These are phyloP conservation scores for Aspergillus ellipticus DNA, from an alignment of 495 filamentous ascomycete species.

Conservation along the genomic window DNA sequence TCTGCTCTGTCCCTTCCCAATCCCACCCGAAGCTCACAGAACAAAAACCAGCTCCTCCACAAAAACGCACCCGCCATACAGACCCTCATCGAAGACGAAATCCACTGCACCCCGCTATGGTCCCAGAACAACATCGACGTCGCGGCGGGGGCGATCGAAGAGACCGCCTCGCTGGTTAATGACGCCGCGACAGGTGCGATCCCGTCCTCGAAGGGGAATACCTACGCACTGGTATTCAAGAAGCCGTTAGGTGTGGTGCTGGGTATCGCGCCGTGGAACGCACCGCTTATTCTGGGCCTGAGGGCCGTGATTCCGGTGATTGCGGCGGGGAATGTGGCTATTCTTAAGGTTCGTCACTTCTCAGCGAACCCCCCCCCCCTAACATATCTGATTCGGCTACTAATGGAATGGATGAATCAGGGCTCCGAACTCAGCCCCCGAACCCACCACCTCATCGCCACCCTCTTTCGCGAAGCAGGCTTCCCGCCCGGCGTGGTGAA, in stretches of 20 bases:
- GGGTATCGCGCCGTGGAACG: constrained; percentile 72
- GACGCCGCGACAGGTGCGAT: constrained; percentile 4
- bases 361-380: too few relatives aligned
- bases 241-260: constrained; percentile 75
- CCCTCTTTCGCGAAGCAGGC: constrained; percentile 16
- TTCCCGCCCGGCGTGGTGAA: constrained; percentile 51
- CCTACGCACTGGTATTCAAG: constrained; percentile 41
- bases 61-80: not conserved
- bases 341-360: constrained; percentile 52
- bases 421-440: constrained; percentile 64
- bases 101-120: constrained; percentile 5
- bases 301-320: constrained; percentile 64
- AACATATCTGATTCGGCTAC: not conserved
- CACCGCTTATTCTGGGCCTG: constrained; percentile 52
- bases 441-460: constrained; percentile 48
- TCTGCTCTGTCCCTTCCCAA: not conserved
- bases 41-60: not conserved
- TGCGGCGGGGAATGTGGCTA: constrained; percentile 65
- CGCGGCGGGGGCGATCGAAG: constrained; percentile 10
- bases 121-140: constrained; percentile 6
- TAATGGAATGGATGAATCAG: too few relatives aligned
- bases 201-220: constrained; percentile 2
- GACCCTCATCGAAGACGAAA: constrained; percentile 4
- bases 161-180: constrained; percentile 13
- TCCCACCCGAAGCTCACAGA: not conserved